These are phyloP conservation scores for Eimeria necatrix DNA, from an alignment of 169 alveolate species.

Conservation along the genomic window DNA sequence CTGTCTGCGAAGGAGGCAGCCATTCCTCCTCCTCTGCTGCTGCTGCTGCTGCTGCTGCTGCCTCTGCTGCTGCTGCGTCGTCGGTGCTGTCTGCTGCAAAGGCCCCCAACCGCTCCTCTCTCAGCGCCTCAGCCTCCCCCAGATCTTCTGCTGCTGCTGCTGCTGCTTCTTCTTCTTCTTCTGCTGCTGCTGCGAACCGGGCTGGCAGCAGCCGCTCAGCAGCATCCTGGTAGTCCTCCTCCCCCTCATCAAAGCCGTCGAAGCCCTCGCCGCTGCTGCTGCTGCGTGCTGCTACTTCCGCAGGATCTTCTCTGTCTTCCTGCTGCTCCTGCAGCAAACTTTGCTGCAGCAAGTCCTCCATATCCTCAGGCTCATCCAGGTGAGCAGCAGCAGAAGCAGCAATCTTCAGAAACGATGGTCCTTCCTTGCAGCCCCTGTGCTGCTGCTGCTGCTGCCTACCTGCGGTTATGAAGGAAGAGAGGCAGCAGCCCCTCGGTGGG, in stretches of 20 bases:
- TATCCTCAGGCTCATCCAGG: too few species aligned
- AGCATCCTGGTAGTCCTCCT: background rate
- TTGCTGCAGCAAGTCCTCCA: too few species aligned
- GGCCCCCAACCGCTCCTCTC: background rate
- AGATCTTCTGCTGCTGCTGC: background rate
- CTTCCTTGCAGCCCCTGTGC: background rate
- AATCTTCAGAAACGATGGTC: background rate
- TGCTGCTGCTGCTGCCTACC: conserved; percentile 11
- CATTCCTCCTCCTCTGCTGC: conserved; percentile 25
- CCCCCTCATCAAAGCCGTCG: background rate
- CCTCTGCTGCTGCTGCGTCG: background rate
- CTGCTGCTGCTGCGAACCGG: background rate
- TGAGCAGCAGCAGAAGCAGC: background rate
- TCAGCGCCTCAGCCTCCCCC: background rate
- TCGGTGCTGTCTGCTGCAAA: background rate
- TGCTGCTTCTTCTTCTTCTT: background rate
- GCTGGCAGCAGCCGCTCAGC: background rate
- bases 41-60: conserved; percentile 39
- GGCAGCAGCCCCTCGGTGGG: background rate
- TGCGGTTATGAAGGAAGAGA: background rate
- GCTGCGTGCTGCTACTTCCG: background rate
- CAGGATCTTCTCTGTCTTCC: background rate
- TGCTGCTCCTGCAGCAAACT: background rate
- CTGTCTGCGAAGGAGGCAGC: background rate
- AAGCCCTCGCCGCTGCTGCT: background rate